Evolutionary conservation across 768 basidiomycete species (phyloP).

Genomic region (Neoboletus subvelutipes): DNA sequence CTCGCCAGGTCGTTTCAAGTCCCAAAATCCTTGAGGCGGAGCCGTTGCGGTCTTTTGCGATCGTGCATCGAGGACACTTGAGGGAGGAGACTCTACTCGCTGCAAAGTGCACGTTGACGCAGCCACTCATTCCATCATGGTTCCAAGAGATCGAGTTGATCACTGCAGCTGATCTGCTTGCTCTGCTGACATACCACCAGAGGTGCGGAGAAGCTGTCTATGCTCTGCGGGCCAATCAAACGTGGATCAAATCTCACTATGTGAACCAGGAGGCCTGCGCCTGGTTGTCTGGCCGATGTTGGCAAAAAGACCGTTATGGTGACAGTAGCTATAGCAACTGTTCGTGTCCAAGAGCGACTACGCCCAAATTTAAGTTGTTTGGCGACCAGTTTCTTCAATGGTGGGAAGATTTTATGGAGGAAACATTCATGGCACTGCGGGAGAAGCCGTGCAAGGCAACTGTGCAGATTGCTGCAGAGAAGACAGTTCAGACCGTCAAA

Average conservation of each 20-base stretch:
- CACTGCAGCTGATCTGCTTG: conserved; percentile 26
- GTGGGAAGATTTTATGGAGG: conserved; percentile 22
- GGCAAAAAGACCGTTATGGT: too few species aligned
- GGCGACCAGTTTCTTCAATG: not conserved
- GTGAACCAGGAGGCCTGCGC: not conserved
- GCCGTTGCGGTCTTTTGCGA: conserved; percentile 32
- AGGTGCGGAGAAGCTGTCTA: conserved; percentile 14
- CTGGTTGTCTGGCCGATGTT: conserved; percentile 5
- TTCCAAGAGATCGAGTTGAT: conserved; percentile 32
- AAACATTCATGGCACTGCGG: not conserved
- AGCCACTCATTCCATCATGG: conserved; percentile 23
- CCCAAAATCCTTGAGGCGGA: conserved; percentile 22
- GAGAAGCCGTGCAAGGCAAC: conserved; percentile 23
- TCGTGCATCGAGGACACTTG: conserved; percentile 27
- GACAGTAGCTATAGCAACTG: not conserved
- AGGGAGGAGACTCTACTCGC: conserved; percentile 27
- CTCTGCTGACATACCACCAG: conserved; percentile 24
- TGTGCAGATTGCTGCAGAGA: not conserved
- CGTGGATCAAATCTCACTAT: conserved; percentile 20
- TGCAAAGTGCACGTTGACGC: conserved; percentile 29
- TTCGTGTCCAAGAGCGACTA: not conserved
- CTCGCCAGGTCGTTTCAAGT: conserved; percentile 16
- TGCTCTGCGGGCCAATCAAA: conserved; percentile 1
- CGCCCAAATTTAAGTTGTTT: not conserved
- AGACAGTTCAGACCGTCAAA: not conserved